Evolutionary conservation across 257 asterid genomes (phyloP), one percentile per base, ranked within the genome.

Genomic region (Osmanthus fragrans): DNA sequence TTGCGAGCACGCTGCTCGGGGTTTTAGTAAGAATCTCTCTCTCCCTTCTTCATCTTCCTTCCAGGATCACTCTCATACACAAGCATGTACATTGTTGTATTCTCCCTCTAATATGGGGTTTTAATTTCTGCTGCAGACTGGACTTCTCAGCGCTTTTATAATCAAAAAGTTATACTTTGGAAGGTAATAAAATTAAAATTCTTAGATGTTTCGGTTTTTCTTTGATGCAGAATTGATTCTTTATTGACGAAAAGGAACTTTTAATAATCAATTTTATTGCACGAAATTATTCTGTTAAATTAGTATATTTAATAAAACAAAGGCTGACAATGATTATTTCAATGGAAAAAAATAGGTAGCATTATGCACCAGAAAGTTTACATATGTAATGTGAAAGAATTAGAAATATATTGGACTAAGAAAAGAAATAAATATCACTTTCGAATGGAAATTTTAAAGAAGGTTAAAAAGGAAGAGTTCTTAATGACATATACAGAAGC

Each of bases 81-180:
- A 47, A 47, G 23, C 12, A 1, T n/a, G 19, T 25, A 11, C 67
- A n/a, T 42, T 79, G 51, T 51, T 66, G 69, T 63, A 32, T 11
- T 63, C 69, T 10, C 36, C 25, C 34, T 63, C 19, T 63, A 27
- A 63, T 23, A 63, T 23, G 19, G 36, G 36, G 12, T 25, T 27
- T 63, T 27, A 10, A 23, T 63, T 25, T 23, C 36, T 63, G 16
- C 69, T 58, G 65, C 86, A 86, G 90, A 56, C 83, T 19, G 90
- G 90, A 70, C 75, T 86, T 76, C 86, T 86, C 60, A 80, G 85
- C 70, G 90, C 90, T 49, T 84, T 77, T 66, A 49, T 86, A 56
- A 84, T 86, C 67, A 86, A 84, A 75, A 86, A 80, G 85, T 77
- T 86, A 51, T 86, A 86, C 58, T 80, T 86, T 40, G 86, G 88